A percentile compares a stretch with the other conserved stretches of the same genome.
These are phyloP conservation scores for Diaporthe sp. DNA, from an alignment of 2,329 filamentous ascomycete genomes.

Conservation along the genomic window DNA sequence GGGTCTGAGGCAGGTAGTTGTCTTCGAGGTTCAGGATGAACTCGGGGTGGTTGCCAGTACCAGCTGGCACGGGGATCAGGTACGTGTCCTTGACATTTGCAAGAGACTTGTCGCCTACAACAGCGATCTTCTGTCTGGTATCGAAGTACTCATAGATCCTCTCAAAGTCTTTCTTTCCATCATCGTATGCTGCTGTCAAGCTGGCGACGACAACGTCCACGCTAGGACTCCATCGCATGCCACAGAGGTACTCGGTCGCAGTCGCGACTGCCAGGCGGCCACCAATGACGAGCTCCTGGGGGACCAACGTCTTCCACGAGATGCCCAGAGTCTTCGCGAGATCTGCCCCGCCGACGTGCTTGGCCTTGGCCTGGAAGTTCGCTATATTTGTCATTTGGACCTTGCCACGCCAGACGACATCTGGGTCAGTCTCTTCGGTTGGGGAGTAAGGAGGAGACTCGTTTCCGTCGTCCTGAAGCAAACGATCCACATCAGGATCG, in stretches of 20 bases:
- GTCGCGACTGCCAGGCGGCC: conserved; percentile 85
- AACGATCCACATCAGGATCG: conserved; percentile 90
- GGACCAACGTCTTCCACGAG: conserved; percentile 81
- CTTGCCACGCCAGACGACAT: conserved; percentile 82
- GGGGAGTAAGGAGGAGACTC: conserved; percentile 88
- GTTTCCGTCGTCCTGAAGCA: conserved; percentile 86
- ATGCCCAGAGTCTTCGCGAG: conserved; percentile 68
- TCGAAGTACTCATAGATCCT: conserved; percentile 90
- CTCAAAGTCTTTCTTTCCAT: conserved; percentile 74
- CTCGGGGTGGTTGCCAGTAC: conserved; percentile 78
- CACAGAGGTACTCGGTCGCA: conserved; percentile 91
- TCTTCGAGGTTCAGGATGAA: conserved; percentile 92
- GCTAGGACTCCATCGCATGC: conserved; percentile 82
- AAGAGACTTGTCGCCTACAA: conserved; percentile 81
- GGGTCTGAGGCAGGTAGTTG: conserved; percentile 79
- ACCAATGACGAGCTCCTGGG: conserved; percentile 76
- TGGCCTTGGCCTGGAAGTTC: conserved; percentile 81
- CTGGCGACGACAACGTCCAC: conserved; percentile 88
- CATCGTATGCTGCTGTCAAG: conserved; percentile 73
- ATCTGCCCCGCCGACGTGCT: conserved; percentile 87
- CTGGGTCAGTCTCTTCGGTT: conserved; percentile 78
- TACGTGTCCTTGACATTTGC: conserved; percentile 91
- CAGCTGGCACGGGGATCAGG: conserved; percentile 85
- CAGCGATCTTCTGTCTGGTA: conserved; percentile 85
- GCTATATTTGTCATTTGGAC: conserved; percentile 83